Conservation (phyloP, 2,329 filamentous ascomycete genomes). For the Ophiostoma tasmaniense region DNA sequence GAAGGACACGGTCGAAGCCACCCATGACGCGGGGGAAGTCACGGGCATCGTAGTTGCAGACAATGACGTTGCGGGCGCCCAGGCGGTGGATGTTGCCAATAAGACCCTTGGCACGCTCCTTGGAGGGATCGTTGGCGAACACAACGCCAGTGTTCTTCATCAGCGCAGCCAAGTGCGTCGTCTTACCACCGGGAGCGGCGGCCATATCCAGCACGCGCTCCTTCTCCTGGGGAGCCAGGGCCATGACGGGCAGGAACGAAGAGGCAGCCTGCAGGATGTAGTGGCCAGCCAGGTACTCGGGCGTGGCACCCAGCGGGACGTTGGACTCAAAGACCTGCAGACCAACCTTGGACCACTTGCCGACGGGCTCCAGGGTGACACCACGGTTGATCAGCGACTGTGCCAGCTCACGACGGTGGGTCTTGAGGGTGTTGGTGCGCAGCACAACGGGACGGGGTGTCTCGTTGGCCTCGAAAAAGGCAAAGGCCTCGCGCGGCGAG, state of each 20-base stretch:
- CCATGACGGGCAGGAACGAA: slow-evolving; percentile 96
- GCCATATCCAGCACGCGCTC: slow-evolving; percentile 93
- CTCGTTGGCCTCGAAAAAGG: slow-evolving; percentile 99
- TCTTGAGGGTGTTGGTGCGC: slow-evolving; percentile 88
- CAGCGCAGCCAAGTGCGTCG: slow-evolving; percentile 87
- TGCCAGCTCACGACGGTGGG: slow-evolving; percentile 68
- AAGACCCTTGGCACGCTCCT: slow-evolving; percentile 85
- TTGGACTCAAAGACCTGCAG: slow-evolving; percentile 91
- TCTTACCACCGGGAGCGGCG: slow-evolving; percentile 90
- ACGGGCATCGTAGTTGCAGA: slow-evolving; percentile 90
- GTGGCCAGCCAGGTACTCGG: slow-evolving; percentile 93
- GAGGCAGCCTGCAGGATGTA: slow-evolving; percentile 97
- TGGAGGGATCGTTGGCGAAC: slow-evolving; percentile 95
- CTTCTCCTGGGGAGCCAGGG: slow-evolving; percentile 83
- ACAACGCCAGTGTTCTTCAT: slow-evolving; percentile 97
- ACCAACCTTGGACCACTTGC: slow-evolving; percentile 98
- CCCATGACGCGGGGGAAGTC: slow-evolving; percentile 93
- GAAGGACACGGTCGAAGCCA: slow-evolving; percentile 87
- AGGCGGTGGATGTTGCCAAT: slow-evolving; percentile 97
- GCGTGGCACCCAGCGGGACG: slow-evolving; percentile 80
- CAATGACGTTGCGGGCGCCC: slow-evolving; percentile 85
- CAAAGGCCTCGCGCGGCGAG: slow-evolving; percentile 85
- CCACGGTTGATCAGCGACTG: slow-evolving; percentile 92
- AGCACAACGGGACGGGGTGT: slow-evolving; percentile 82
- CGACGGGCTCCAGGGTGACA: slow-evolving; percentile 90